Evolutionary conservation across 176 grass and related monocot genomes (phyloP).

Genomic region (Themeda triandra): DNA sequence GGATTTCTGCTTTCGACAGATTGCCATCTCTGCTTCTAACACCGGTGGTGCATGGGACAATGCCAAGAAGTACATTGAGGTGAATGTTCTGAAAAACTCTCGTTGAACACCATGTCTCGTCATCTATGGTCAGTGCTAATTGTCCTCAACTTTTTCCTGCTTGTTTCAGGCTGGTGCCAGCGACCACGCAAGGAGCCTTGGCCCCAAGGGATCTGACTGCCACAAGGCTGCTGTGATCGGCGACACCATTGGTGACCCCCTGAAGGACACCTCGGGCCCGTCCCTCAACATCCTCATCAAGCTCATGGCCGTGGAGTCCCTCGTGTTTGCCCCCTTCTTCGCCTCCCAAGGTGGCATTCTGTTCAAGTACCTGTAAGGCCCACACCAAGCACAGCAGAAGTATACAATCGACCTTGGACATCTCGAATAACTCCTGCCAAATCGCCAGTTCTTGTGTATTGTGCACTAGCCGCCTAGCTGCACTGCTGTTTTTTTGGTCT

Average conservation of each 20-base stretch:
- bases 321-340: constrained; percentile 84
- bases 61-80: constrained; percentile 97
- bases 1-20: constrained; percentile 26
- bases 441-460: constrained; percentile 2
- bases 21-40: constrained; percentile 91
- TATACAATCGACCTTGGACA: constrained; percentile 26
- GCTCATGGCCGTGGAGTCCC: constrained; percentile 84
- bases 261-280: constrained; percentile 85
- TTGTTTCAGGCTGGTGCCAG: constrained; percentile 65
- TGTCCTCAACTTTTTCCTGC: background rate
- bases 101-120: background rate
- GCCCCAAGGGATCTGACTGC: constrained; percentile 85
- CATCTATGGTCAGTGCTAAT: background rate
- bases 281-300: constrained; percentile 98
- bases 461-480: background rate
- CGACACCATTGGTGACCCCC: constrained; percentile 89
- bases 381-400: background rate
- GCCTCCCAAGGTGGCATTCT: constrained; percentile 73
- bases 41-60: constrained; percentile 93
- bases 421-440: constrained; percentile 49
- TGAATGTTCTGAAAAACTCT: constrained; percentile 16
- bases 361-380: constrained; percentile 64
- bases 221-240: constrained; percentile 89
- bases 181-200: constrained; percentile 61
- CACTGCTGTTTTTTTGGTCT: constrained; percentile 31